These are phyloP conservation scores for Coprinellus micaceus DNA, from an alignment of 768 basidiomycete species.

Conservation along the genomic window DNA sequence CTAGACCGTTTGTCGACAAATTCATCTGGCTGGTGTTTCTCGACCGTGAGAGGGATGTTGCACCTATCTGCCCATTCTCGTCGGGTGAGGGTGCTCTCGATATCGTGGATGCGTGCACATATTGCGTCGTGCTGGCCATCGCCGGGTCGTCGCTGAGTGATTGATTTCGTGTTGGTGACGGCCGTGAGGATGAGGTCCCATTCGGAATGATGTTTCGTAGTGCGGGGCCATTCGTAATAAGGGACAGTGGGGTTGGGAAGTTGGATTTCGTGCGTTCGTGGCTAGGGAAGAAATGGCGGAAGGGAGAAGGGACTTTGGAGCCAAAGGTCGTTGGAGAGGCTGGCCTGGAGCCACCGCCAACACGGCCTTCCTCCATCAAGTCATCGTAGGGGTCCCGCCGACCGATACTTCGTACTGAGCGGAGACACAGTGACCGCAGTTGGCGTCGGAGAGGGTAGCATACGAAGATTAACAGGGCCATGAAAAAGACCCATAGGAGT, in stretches of 20 bases:
- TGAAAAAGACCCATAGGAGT: constrained; percentile 48
- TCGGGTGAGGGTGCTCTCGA: constrained; percentile 46
- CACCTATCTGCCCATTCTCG: too few species aligned
- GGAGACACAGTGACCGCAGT: constrained; percentile 44
- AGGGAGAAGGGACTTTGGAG: constrained; percentile 30
- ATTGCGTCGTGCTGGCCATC: constrained; percentile 36
- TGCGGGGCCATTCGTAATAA: background rate
- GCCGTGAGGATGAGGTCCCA: constrained; percentile 19
- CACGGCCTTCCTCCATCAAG: constrained; percentile 51
- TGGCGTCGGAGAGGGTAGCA: constrained; percentile 57
- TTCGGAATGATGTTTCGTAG: constrained; percentile 16
- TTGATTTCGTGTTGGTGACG: constrained; percentile 36
- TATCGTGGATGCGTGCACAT: constrained; percentile 16
- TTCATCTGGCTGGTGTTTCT: too few species aligned
- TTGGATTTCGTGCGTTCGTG: background rate
- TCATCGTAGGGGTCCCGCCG: constrained; percentile 34
- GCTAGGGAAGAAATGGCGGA: constrained; percentile 7
- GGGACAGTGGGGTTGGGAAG: background rate
- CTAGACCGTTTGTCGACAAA: too few species aligned
- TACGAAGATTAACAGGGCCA: constrained; percentile 41
- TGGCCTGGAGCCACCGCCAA: constrained; percentile 32
- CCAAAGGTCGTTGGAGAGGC: constrained; percentile 28
- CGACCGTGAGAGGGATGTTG: too few species aligned
- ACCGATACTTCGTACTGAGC: constrained; percentile 36
- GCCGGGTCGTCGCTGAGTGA: constrained; percentile 26